Evolutionary conservation across 495 filamentous ascomycete species (phyloP).

Genomic region (Aspergillus bertholletiae): DNA sequence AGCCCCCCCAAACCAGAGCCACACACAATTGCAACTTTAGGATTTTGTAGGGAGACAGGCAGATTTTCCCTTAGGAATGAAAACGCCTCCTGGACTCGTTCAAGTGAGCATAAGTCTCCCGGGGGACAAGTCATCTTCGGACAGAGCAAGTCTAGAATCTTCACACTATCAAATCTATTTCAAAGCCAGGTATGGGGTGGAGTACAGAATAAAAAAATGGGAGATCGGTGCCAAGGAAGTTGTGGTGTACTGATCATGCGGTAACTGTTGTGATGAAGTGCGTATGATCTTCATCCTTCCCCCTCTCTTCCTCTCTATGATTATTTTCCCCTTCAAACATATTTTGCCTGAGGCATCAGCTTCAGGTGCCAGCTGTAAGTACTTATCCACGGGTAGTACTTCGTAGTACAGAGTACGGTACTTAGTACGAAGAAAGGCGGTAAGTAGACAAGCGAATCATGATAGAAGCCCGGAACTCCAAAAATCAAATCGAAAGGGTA

Average conservation of each 20-base stretch:
- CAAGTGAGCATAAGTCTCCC: conserved; percentile 19
- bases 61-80: conserved; percentile 34
- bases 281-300: neutral
- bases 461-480: neutral
- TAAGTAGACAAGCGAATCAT: neutral
- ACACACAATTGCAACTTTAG: conserved; percentile 67
- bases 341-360: no score
- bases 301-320: neutral
- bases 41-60: conserved; percentile 46
- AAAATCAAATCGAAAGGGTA: no score
- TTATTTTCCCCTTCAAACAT: no score
- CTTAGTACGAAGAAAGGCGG: neutral
- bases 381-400: no score
- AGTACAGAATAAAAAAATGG: neutral
- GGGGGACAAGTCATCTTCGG: conserved; percentile 11
- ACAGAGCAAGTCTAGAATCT: neutral
- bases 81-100: conserved; percentile 38
- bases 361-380: no score
- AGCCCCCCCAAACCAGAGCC: conserved; percentile 70
- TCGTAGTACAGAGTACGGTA: neutral
- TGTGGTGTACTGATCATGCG: no score
- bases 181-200: no score
- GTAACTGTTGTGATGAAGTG: no score
- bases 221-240: neutral
- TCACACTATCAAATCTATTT: neutral